Evolutionary conservation across 2,329 filamentous ascomycete species (phyloP).

Genomic region (Apiospora kogelbergensis): DNA sequence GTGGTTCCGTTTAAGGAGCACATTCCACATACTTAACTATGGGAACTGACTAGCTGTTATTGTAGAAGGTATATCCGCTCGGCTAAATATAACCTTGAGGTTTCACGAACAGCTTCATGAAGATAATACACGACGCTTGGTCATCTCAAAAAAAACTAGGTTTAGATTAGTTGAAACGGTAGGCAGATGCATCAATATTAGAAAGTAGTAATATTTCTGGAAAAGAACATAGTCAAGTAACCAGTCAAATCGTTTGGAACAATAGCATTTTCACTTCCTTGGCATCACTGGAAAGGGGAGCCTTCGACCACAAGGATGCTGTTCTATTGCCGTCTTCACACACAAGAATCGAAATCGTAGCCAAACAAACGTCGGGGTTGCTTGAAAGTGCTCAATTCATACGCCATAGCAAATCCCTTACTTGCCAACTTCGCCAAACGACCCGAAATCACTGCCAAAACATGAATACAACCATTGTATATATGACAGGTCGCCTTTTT

Average conservation of each 20-base stretch:
- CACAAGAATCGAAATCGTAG: neutral
- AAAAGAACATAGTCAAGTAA: neutral
- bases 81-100: too few species aligned
- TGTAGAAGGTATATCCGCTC: too few species aligned
- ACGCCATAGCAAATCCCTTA: neutral
- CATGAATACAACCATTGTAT: slow-evolving; percentile 6
- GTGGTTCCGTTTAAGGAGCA: too few species aligned
- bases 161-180: too few species aligned
- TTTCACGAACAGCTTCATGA: neutral
- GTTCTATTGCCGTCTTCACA: neutral
- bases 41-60: too few species aligned
- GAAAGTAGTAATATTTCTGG: neutral
- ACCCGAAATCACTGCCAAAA: slow-evolving; percentile 7
- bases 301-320: too few species aligned
- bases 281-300: neutral
- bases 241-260: neutral
- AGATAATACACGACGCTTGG: neutral
- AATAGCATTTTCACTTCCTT: neutral
- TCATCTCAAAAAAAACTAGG: neutral
- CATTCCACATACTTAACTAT: too few species aligned
- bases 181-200: too few species aligned
- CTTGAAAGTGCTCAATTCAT: neutral
- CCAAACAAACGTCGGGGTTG: neutral
- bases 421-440: slow-evolving; percentile 8
- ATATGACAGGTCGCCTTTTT: slow-evolving; percentile 12